Percentiles rank a stretch among this genome's conserved stretches.
Conservation (phyloP, 805 yeast genomes). For the Limtongia smithiae region DNA sequence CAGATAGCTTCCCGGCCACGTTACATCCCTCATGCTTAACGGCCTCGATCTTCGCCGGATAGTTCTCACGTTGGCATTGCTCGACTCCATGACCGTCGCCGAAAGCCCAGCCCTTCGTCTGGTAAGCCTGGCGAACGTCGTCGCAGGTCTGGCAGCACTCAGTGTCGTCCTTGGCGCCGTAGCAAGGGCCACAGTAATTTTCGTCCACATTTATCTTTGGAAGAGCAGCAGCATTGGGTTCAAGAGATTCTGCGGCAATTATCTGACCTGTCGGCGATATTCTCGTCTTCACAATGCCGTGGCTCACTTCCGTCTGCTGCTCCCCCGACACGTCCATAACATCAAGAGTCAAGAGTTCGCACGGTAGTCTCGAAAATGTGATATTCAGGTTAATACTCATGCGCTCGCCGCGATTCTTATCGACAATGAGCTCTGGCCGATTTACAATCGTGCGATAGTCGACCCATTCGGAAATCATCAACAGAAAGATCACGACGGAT, state of each 20-base stretch:
- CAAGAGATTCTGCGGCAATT: conserved; percentile 44
- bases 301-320: conserved; percentile 64
- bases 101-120: conserved; percentile 78
- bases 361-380: conserved; percentile 79
- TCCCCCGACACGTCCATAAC: conserved; percentile 89
- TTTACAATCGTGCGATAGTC: conserved; percentile 66
- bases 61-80: conserved; percentile 89
- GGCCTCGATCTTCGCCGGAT: conserved; percentile 57
- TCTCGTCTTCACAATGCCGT: conserved; percentile 71
- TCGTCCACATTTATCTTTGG: conserved; percentile 35
- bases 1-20: conserved; percentile 68
- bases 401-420: conserved; percentile 56
- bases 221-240: conserved; percentile 37
- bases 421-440: conserved; percentile 84
- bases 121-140: conserved; percentile 76
- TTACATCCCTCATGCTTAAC: conserved; percentile 83
- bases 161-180: conserved; percentile 69
- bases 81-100: conserved; percentile 81
- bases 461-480: conserved; percentile 69
- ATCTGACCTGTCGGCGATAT: conserved; percentile 52
- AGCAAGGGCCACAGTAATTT: conserved; percentile 83
- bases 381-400: conserved; percentile 78
- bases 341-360: conserved; percentile 77
- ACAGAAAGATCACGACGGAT: conserved; percentile 53
- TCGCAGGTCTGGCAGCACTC: conserved; percentile 86